Conservation (phyloP, 805 yeast genomes). For the Ogataea methylovora region DNA sequence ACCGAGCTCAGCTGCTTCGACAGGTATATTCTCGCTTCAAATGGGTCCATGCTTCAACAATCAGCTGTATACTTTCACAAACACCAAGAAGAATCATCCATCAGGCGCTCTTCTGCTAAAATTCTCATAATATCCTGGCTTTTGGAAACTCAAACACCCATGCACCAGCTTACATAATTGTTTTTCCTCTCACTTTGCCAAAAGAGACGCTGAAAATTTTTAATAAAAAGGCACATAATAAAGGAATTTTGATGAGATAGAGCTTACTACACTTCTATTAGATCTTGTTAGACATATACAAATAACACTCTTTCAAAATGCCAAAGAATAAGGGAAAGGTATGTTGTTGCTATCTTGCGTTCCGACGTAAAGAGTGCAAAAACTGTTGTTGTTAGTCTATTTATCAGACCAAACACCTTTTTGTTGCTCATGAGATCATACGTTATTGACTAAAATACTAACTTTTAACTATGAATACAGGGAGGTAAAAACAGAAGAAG, state of each 20-base stretch:
- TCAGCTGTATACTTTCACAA: not conserved
- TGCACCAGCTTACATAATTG: too few species aligned
- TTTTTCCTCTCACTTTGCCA: too few species aligned
- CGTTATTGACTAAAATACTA: not conserved
- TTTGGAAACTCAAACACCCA: too few species aligned
- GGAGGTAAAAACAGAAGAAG: slow-evolving; percentile 96
- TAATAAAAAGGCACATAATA: too few species aligned
- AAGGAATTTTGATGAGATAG: too few species aligned
- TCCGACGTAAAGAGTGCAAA: too few species aligned
- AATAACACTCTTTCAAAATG: slow-evolving; percentile 43
- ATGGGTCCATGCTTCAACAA: slow-evolving; percentile 58
- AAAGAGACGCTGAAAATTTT: too few species aligned
- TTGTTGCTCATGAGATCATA: not conserved
- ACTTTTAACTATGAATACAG: slow-evolving; percentile 11
- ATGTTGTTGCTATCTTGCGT: too few species aligned
- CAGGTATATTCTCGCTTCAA: slow-evolving; percentile 77
- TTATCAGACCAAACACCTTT: not conserved
- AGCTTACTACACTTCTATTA: too few species aligned
- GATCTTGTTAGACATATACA: not conserved
- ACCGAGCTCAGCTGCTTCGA: slow-evolving; percentile 56
- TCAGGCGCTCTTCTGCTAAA: too few species aligned
- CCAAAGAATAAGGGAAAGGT: slow-evolving; percentile 29
- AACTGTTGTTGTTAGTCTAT: not conserved
- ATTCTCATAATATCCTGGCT: too few species aligned
- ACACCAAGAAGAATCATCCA: not conserved